Evolutionary conservation across 2,329 filamentous ascomycete species (phyloP).

Genomic region (Lachnellula occidentalis): DNA sequence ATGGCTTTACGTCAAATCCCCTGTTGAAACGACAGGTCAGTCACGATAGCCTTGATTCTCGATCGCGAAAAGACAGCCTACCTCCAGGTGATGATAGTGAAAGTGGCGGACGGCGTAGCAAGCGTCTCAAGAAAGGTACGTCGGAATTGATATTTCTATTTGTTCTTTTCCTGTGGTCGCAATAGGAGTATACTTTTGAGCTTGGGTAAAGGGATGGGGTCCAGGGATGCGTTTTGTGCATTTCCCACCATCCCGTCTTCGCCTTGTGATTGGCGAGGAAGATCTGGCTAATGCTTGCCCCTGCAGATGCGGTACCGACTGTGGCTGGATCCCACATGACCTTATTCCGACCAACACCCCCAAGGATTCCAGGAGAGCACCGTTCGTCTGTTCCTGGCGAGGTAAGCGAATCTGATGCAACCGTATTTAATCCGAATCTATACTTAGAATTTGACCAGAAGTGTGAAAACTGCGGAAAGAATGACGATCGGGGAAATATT

Average conservation of each 20-base stretch:
- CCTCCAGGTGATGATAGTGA: conserved; percentile 45
- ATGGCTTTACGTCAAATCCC: conserved; percentile 46
- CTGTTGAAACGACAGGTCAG: conserved; percentile 72
- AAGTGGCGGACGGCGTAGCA: conserved; percentile 73
- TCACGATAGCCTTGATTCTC: conserved; percentile 40
- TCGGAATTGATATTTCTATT: conserved; percentile 1
- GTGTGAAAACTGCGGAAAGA: conserved; percentile 82
- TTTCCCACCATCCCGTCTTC: conserved; percentile 7
- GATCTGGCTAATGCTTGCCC: conserved; percentile 34
- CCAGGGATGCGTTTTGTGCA: conserved; percentile 19
- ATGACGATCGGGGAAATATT: conserved; percentile 65
- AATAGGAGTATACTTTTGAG: neutral
- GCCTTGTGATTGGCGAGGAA: conserved; percentile 21
- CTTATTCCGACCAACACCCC: conserved; percentile 76
- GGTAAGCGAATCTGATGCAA: conserved; percentile 49
- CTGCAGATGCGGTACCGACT: conserved; percentile 62
- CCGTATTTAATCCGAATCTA: conserved; percentile 31
- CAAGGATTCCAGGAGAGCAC: conserved; percentile 52
- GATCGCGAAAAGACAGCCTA: conserved; percentile 26
- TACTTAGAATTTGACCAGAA: conserved; percentile 45
- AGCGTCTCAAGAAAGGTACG: conserved; percentile 83
- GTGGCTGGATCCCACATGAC: conserved; percentile 97
- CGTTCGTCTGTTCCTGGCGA: conserved; percentile 41
- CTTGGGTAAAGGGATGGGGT: conserved; percentile 3
- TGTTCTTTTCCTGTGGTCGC: neutral